Evolutionary conservation across 1,139 yeast genomes (phyloP).

Genomic region (Zygoascus hellenicus): DNA sequence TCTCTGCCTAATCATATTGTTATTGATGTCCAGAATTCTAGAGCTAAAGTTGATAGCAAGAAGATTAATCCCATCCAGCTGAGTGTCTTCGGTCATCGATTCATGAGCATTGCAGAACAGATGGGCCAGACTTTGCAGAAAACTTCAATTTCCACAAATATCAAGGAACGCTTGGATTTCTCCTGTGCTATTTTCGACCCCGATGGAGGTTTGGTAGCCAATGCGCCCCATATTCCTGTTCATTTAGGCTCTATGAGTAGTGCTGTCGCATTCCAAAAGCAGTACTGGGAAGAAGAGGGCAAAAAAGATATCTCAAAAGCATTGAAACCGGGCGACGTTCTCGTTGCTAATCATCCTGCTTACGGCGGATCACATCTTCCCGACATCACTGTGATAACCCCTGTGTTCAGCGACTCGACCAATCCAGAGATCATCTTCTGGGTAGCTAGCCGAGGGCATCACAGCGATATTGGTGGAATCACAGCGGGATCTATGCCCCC

Average conservation of each 20-base stretch:
- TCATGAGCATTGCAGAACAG: slow-evolving; percentile 86
- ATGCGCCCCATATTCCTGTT: slow-evolving; percentile 85
- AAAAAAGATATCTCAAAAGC: slow-evolving; percentile 21
- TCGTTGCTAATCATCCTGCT: slow-evolving; percentile 72
- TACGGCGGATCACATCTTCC: slow-evolving; percentile 83
- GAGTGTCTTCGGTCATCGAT: slow-evolving; percentile 76
- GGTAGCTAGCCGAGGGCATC: slow-evolving; percentile 64
- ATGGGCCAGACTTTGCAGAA: slow-evolving; percentile 80
- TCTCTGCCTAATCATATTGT: slow-evolving; percentile 58
- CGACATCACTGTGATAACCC: slow-evolving; percentile 73
- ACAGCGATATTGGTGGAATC: slow-evolving; percentile 63
- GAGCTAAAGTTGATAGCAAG: background rate
- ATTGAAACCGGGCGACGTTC: slow-evolving; percentile 61
- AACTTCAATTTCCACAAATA: slow-evolving; percentile 80
- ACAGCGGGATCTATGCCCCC: slow-evolving; percentile 66
- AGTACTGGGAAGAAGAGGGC: slow-evolving; percentile 52
- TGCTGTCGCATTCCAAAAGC: slow-evolving; percentile 65
- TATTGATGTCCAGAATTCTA: slow-evolving; percentile 31
- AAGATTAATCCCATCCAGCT: slow-evolving; percentile 62
- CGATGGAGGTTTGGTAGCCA: slow-evolving; percentile 73
- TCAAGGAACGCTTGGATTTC: slow-evolving; percentile 76
- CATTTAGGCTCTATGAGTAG: slow-evolving; percentile 86
- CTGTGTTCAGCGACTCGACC: slow-evolving; percentile 59
- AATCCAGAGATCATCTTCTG: slow-evolving; percentile 45
- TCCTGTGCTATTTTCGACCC: slow-evolving; percentile 78